Evolutionary conservation across 441 rosid genomes (phyloP), one percentile per base, ranked within the genome.

Genomic region (Capsella rubella): DNA sequence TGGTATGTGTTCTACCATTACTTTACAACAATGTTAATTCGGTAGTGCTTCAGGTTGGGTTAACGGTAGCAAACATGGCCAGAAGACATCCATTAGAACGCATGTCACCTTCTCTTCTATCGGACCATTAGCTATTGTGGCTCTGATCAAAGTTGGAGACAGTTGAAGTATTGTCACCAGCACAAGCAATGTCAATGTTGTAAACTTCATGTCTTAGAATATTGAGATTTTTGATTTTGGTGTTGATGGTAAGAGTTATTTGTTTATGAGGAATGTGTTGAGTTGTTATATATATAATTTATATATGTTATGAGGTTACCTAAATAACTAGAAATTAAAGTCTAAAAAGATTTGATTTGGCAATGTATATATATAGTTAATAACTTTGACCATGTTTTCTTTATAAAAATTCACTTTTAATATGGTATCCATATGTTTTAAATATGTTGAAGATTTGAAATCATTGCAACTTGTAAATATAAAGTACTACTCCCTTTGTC

Each of bases 141-240:
- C 74, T 25, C 9, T 39, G 6, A 58, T 15, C 57, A 58, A 14
- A 0, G 18, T 3, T 37, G 57, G 66, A 58, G 16, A 59, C 39
- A 35, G 6, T 35, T 69, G 57, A 28, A 46, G 9, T 10, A 49
- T 10, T 3, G 10, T 6, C 18, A 59, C 58, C 14, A 59, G 1
- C 28, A 31, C 18, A 4, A 35, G 4, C 13, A 70, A 5, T 35
- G 12, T 43, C 13, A 70, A 14, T 49, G 40, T 10, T 37, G 50
- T 25, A 3, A 59, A 49, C 39, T 58, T 70, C 67, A 58, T 70
- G 14, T 34, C 64, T 58, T 58, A 16, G 40, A 29, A 16, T 68
- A 7, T 15, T 28, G 29, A 40, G 10, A 27, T 28, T 6, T 40
- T 40, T 34, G 1, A 0, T 8, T 62, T 3, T 60, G 25, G n/a